Percentiles rank a stretch among this genome's conserved stretches.
phyloP scores from a whole-genome alignment of 2,329 filamentous ascomycete genomes.

The Zymoseptoria brevis region DNA sequence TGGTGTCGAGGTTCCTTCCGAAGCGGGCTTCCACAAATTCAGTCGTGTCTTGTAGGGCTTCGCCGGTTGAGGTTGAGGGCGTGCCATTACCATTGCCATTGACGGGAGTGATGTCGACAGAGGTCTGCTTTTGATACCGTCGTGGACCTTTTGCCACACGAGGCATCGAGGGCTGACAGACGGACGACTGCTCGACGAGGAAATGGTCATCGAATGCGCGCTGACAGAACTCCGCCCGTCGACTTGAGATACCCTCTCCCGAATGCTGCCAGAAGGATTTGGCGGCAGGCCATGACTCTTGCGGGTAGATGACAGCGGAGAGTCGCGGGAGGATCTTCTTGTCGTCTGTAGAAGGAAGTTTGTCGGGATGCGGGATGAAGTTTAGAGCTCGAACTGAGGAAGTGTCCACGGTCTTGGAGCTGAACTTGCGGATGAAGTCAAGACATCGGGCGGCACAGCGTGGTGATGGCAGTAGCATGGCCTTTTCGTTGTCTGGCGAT shows the following conservation, averaged over 20 bases:
- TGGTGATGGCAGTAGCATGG: slow-evolving; percentile 75
- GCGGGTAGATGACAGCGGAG: slow-evolving; percentile 58
- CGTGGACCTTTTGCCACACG: slow-evolving; percentile 60
- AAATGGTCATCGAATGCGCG: slow-evolving; percentile 63
- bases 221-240: slow-evolving; percentile 83
- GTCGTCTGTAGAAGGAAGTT: slow-evolving; percentile 32
- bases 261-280: slow-evolving; percentile 98
- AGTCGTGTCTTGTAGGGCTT: slow-evolving; percentile 48
- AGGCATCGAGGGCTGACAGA: slow-evolving; percentile 27
- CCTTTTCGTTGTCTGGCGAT: slow-evolving; percentile 49
- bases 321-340: slow-evolving; percentile 39
- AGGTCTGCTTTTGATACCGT: slow-evolving; percentile 63
- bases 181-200: slow-evolving; percentile 44
- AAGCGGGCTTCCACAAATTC: slow-evolving; percentile 91
- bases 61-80: slow-evolving; percentile 17
- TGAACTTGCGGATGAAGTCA: slow-evolving; percentile 60
- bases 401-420: slow-evolving; percentile 42
- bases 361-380: slow-evolving; percentile 54
- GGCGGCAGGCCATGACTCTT: slow-evolving; percentile 60
- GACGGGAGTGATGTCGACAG: slow-evolving; percentile 35
- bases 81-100: slow-evolving; percentile 20
- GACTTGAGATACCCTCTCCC: slow-evolving; percentile 84
- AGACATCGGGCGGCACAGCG: slow-evolving; percentile 63
- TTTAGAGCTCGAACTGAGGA: slow-evolving; percentile 51
- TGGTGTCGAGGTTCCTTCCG: slow-evolving; percentile 78